phyloP scores from a whole-genome alignment of 2,329 filamentous ascomycete species.

The Colletotrichum trifolii region DNA sequence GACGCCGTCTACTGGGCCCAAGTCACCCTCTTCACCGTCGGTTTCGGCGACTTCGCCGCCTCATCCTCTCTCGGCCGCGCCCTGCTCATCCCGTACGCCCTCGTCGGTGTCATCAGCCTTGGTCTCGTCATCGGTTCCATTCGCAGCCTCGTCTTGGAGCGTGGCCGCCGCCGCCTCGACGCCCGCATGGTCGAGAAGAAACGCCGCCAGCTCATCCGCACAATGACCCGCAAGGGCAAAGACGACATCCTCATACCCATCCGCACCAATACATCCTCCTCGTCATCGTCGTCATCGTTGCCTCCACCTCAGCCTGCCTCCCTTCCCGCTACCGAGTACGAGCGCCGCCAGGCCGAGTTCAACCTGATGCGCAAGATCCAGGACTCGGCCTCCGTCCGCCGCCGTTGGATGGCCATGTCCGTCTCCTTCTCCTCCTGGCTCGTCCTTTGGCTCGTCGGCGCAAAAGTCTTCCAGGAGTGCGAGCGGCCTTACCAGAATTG shows the following conservation, averaged over 20 bases:
- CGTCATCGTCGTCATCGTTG: not conserved
- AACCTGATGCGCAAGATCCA: slow-evolving; percentile 86
- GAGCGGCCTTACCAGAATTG: slow-evolving; percentile 68
- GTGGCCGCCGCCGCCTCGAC: slow-evolving; percentile 64
- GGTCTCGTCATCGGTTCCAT: slow-evolving; percentile 87
- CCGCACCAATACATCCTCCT: slow-evolving; percentile 19
- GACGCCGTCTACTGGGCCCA: slow-evolving; percentile 86
- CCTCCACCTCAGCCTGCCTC: not conserved
- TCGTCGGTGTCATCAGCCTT: slow-evolving; percentile 85
- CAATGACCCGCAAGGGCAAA: slow-evolving; percentile 57
- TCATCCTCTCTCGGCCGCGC: slow-evolving; percentile 69
- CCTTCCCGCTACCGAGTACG: slow-evolving; percentile 54
- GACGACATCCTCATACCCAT: slow-evolving; percentile 64
- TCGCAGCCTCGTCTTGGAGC: slow-evolving; percentile 71
- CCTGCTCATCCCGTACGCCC: slow-evolving; percentile 84
- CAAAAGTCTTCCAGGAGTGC: slow-evolving; percentile 73
- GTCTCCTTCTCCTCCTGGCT: slow-evolving; percentile 76
- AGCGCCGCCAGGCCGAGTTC: slow-evolving; percentile 78
- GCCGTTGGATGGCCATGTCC: slow-evolving; percentile 79
- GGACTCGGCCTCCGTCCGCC: slow-evolving; percentile 68
- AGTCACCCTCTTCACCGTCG: slow-evolving; percentile 74
- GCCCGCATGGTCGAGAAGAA: slow-evolving; percentile 71
- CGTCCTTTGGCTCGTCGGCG: slow-evolving; percentile 83
- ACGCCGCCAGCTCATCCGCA: slow-evolving; percentile 59
- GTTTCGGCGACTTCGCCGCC: slow-evolving; percentile 67